phyloP scores from a whole-genome alignment of 768 basidiomycete genomes.

The Boletus sp. region DNA sequence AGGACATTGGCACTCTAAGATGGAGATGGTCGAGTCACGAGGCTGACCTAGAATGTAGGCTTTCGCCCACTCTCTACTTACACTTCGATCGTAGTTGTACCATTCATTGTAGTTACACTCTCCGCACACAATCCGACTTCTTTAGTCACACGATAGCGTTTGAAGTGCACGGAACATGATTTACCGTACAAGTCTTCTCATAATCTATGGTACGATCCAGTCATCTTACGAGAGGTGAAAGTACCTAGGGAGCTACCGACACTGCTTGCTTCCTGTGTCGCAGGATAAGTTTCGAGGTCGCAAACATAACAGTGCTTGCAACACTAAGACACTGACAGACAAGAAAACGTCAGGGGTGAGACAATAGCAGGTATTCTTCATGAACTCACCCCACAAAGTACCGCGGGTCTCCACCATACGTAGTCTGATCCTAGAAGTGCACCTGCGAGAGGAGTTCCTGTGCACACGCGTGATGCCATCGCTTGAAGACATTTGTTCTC shows the following conservation, averaged over 20 bases:
- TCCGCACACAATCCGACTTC: no score
- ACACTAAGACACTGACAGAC: conserved; percentile 12
- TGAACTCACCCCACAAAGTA: conserved; percentile 43
- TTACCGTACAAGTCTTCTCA: no score
- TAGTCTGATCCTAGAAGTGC: conserved; percentile 46
- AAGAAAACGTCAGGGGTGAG: not conserved
- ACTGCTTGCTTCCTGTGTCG: not conserved
- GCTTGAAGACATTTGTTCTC: not conserved
- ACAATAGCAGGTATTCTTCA: not conserved
- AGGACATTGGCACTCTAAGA: not conserved
- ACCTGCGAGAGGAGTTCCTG: conserved; percentile 54
- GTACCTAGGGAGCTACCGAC: not conserved
- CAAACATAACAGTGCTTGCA: conserved; percentile 13
- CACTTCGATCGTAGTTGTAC: no score
- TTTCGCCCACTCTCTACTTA: no score
- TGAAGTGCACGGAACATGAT: no score
- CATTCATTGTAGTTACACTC: no score
- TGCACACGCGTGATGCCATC: conserved; percentile 22
- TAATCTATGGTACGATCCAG: not conserved
- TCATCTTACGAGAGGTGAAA: not conserved
- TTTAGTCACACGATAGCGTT: no score
- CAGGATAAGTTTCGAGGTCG: conserved; percentile 2
- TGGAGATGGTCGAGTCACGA: no score
- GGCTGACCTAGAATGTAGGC: no score
- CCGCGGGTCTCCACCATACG: conserved; percentile 51